Evolutionary conservation across 306 rosid genomes (phyloP).

Genomic region (Vigna nakashimae): DNA sequence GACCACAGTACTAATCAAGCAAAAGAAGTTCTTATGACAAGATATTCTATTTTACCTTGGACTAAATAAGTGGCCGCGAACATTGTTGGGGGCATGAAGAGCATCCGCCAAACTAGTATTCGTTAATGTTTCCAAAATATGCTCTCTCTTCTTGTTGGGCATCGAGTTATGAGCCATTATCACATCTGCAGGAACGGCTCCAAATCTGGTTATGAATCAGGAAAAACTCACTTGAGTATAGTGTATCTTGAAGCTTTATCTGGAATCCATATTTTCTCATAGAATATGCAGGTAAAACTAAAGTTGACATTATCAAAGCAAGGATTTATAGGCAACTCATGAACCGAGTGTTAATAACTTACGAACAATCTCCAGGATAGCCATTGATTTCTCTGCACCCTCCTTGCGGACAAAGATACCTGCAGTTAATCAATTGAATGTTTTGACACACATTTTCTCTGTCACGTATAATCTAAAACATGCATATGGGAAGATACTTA

Average conservation of each 20-base stretch:
- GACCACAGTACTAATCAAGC: not conserved
- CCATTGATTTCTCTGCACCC: constrained; percentile 55
- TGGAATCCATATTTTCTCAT: not conserved
- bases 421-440: constrained; percentile 10
- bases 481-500: constrained; percentile 15
- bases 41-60: constrained; percentile 38
- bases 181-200: constrained; percentile 50
- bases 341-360: constrained; percentile 25
- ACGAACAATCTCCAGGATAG: constrained; percentile 47
- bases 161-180: constrained; percentile 50
- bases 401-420: constrained; percentile 55
- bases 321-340: not conserved
- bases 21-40: constrained; percentile 4
- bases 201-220: constrained; percentile 39
- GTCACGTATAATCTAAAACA: not conserved
- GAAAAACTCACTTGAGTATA: not conserved
- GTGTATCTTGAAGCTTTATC: not conserved
- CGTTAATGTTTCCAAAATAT: constrained; percentile 35
- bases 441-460: constrained; percentile 5
- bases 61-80: constrained; percentile 38
- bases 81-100: constrained; percentile 13
- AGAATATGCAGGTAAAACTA: not conserved
- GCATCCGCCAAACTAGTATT: constrained; percentile 37
- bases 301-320: not conserved
- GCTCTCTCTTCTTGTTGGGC: constrained; percentile 42